Conservation (phyloP, 495 filamentous ascomycete species). For the Penicillium ochrochloron region DNA sequence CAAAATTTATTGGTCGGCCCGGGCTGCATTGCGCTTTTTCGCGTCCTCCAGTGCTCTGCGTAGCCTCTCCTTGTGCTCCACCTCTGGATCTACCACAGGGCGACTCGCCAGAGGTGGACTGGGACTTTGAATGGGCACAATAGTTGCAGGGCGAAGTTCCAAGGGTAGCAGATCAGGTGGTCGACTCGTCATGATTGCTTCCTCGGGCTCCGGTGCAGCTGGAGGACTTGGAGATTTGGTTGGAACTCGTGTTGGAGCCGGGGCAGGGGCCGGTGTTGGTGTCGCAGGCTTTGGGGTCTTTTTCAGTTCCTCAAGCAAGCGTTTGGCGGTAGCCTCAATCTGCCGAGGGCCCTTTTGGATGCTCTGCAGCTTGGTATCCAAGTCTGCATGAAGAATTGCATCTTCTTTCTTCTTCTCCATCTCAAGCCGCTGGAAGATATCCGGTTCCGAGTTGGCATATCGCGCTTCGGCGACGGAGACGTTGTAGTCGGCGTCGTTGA, state of each 20-base stretch:
- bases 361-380: constrained; percentile 52
- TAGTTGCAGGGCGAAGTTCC: constrained; percentile 17
- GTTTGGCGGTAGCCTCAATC: constrained; percentile 37
- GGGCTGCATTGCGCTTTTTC: constrained; percentile 54
- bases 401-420: constrained; percentile 59
- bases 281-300: constrained; percentile 35
- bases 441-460: constrained; percentile 48
- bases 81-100: constrained; percentile 31
- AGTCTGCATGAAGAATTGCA: constrained; percentile 49
- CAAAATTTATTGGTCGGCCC: constrained; percentile 25
- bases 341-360: constrained; percentile 49
- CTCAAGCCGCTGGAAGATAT: constrained; percentile 49
- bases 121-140: constrained; percentile 1
- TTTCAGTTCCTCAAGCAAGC: constrained; percentile 35
- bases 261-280: constrained; percentile 15
- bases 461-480: constrained; percentile 58
- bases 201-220: background rate
- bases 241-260: constrained; percentile 19
- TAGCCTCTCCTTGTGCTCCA: constrained; percentile 50
- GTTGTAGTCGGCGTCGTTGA: constrained; percentile 59
- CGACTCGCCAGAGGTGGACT: constrained; percentile 11
- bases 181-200: background rate
- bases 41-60: constrained; percentile 54
- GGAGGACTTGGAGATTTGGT: constrained; percentile 19
- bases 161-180: constrained; percentile 3